These are phyloP conservation scores for Talaromyces sp. DNA, from an alignment of 2,329 filamentous ascomycete species.

Conservation along the genomic window DNA sequence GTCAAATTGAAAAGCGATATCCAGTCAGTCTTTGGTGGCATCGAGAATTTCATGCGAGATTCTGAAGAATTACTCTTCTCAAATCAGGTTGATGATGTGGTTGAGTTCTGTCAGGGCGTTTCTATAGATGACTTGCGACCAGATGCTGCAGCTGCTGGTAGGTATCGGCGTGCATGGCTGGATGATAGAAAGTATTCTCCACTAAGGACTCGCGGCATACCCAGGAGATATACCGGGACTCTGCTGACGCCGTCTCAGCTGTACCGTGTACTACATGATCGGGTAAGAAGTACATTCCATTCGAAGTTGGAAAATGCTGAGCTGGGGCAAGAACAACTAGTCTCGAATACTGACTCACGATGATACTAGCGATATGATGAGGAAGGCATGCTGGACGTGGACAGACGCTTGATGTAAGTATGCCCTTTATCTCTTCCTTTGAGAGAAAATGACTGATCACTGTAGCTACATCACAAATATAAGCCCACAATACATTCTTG, in stretches of 20 bases:
- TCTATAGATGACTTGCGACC: not conserved
- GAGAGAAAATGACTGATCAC: not conserved
- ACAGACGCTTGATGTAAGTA: not conserved
- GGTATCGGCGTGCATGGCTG: not conserved
- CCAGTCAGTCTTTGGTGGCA: not conserved
- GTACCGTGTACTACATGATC: not conserved
- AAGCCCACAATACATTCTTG: not conserved
- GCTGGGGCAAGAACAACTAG: not conserved
- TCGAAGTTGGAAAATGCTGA: not conserved
- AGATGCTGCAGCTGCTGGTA: not conserved
- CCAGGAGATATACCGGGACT: not conserved
- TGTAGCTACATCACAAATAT: not conserved
- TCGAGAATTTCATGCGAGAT: not conserved
- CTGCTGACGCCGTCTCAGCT: not conserved
- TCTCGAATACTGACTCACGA: not conserved
- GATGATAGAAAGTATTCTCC: not conserved
- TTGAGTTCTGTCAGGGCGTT: not conserved
- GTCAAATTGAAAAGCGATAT: not conserved
- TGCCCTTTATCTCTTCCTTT: not conserved
- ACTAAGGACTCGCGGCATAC: not conserved
- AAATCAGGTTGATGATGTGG: not conserved
- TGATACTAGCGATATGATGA: not conserved
- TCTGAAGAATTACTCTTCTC: not conserved
- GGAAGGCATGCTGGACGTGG: not conserved
- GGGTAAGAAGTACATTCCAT: not conserved